These are phyloP conservation scores for Plasmopara muralis DNA, from an alignment of 352 stramenopile genomes.

Conservation along the genomic window DNA sequence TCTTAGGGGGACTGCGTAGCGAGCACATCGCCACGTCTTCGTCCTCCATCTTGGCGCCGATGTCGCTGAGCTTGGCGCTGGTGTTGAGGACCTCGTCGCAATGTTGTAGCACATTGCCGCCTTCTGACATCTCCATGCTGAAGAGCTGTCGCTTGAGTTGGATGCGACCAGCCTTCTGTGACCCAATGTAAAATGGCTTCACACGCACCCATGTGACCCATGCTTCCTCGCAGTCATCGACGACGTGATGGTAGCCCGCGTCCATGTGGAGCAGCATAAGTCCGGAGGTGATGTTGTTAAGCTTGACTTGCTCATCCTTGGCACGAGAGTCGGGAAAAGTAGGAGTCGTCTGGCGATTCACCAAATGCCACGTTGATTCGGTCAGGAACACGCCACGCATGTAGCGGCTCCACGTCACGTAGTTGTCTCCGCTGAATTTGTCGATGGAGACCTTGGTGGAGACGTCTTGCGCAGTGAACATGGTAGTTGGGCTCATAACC, in stretches of 20 bases:
- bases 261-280: too few species aligned
- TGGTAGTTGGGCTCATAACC: not conserved
- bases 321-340: too few species aligned
- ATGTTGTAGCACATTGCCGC: not conserved
- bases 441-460: not conserved
- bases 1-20: not conserved
- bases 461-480: not conserved
- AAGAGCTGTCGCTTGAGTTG: not conserved
- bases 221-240: too few species aligned
- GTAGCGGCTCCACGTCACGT: not conserved
- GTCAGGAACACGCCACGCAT: not conserved
- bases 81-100: slow-evolving; percentile 5
- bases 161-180: not conserved
- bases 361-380: not conserved
- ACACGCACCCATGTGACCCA: not conserved
- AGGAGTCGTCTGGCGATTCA: not conserved
- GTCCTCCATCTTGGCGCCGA: not conserved
- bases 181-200: not conserved
- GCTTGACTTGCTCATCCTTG: too few species aligned
- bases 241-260: too few species aligned
- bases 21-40: not conserved
- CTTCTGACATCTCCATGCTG: not conserved
- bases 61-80: not conserved
- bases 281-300: too few species aligned
- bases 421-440: not conserved